Percentiles rank a stretch among this genome's conserved stretches.
These are phyloP conservation scores for Puccinia polysora DNA, from an alignment of 1,284 basidiomycete species.

Conservation along the genomic window DNA sequence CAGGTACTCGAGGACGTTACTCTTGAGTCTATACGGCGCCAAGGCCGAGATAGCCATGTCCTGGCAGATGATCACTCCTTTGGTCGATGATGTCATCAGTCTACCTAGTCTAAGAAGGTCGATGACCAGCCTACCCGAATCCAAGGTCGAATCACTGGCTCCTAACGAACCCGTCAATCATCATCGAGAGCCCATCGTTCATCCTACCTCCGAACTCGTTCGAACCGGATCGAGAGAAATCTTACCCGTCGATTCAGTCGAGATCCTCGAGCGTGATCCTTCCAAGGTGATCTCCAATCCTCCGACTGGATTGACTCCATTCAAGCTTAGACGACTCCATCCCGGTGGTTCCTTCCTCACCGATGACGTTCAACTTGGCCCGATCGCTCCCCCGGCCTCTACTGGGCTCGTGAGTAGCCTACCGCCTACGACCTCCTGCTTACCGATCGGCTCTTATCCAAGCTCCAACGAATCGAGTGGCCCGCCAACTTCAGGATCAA, in stretches of 20 bases:
- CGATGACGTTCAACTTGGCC: conserved; percentile 83
- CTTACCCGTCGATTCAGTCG: background rate
- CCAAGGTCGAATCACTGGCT: conserved; percentile 47
- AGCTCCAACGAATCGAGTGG: background rate
- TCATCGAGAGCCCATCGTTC: background rate
- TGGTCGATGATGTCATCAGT: conserved; percentile 67
- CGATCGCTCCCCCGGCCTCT: conserved; percentile 61
- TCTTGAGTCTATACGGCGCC: conserved; percentile 83
- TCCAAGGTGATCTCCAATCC: background rate
- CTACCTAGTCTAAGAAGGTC: conserved; percentile 57
- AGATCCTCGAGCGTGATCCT: background rate
- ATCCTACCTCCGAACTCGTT: conserved; percentile 32
- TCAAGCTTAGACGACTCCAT: conserved; percentile 64
- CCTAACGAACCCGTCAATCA: conserved; percentile 45
- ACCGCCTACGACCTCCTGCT: background rate
- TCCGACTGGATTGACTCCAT: conserved; percentile 50
- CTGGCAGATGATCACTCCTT: conserved; percentile 73
- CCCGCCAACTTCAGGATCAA: too few species aligned
- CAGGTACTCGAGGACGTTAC: conserved; percentile 78
- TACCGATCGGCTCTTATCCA: background rate
- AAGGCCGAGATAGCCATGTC: conserved; percentile 80
- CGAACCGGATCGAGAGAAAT: background rate
- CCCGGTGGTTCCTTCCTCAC: conserved; percentile 89
- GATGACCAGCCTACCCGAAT: conserved; percentile 45
- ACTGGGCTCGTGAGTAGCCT: conserved; percentile 37